phyloP scores from a whole-genome alignment of 129 eudicot species.

The Tanacetum coccineum region DNA sequence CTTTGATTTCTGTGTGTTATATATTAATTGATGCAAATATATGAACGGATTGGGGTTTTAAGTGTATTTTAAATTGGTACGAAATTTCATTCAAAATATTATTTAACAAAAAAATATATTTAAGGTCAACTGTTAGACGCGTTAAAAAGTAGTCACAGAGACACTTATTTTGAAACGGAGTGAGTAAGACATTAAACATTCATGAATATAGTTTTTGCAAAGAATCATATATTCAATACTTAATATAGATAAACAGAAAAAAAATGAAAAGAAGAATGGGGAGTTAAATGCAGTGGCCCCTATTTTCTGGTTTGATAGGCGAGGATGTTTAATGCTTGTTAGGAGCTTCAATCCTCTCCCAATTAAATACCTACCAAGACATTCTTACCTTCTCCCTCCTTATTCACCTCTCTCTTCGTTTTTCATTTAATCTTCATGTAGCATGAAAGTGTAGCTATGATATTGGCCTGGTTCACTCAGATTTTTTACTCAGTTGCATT shows the following conservation, averaged over 20 bases:
- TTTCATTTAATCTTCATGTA: slow-evolving; percentile 2
- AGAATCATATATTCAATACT: background rate
- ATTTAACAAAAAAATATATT: no score
- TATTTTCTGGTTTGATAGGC: slow-evolving; percentile 44
- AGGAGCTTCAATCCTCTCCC: slow-evolving; percentile 16
- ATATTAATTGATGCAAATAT: no score
- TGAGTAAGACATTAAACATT: background rate
- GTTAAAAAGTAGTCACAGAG: no score
- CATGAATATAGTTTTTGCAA: background rate
- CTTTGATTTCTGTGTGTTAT: no score
- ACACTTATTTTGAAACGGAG: no score
- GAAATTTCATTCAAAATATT: no score
- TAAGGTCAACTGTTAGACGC: no score
- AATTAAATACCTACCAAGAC: slow-evolving; percentile 35
- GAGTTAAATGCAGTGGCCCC: slow-evolving; percentile 49
- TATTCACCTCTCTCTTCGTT: slow-evolving; percentile 16
- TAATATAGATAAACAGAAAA: background rate
- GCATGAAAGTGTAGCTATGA: slow-evolving; percentile 46
- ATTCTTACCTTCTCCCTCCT: slow-evolving; percentile 33
- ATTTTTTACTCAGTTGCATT: background rate
- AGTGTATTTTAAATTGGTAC: no score
- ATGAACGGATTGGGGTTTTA: no score
- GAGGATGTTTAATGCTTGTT: slow-evolving; percentile 37
- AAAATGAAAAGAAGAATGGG: background rate
- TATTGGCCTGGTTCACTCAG: slow-evolving; percentile 83